Evolutionary conservation across 768 basidiomycete species (phyloP), one percentile per base, ranked within the genome.

Genomic region (Tephrocybe sp.): DNA sequence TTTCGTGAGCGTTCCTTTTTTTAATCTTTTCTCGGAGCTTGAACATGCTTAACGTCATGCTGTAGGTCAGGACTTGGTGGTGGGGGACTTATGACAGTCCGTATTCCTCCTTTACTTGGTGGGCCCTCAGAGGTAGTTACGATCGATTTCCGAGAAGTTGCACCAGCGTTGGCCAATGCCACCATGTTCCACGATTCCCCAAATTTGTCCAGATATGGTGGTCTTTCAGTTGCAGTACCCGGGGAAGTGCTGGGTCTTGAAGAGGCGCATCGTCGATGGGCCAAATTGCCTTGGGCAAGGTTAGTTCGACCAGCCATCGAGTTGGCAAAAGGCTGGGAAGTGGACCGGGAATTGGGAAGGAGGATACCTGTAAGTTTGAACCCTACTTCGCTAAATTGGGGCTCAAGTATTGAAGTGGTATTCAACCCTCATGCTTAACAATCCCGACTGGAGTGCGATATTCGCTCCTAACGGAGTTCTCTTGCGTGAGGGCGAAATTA

Each of bases 141-240:
- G 11, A 77, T 98, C 44, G 91, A 98, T 71, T 98, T 92, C 65
- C 82, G 96, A 37, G 96, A 98, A 68, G 86, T 83, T 0, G 92
- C 89, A 1, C 93, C 96, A 0, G 79, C 77, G 0, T 67, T 81
- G 28, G 75, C 93, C 4, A 88, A 86, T 62, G 66, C 73, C 34
- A 84, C 84, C 4, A 98, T 98, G 94, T 98, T 68, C 60, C 69
- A 28, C 68, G 75, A 11, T 65, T 83, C 37, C 74, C 88, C 2
- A 56, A 65, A 3, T 14, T 69, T 74, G 2, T 75, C 92, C 15
- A 73, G 60, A 51, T 83, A 76, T 50, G 96, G 97, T 3, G 95
- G 97, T 3, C 71, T 98, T 48, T 68, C 93, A 5, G 82, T 96
- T n/a, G 95, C 82, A 20, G 86, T 97, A 0, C 97, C 97, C 1